Conservation (phyloP, 352 stramenopile species). For the Phytophthora hibernalis region DNA sequence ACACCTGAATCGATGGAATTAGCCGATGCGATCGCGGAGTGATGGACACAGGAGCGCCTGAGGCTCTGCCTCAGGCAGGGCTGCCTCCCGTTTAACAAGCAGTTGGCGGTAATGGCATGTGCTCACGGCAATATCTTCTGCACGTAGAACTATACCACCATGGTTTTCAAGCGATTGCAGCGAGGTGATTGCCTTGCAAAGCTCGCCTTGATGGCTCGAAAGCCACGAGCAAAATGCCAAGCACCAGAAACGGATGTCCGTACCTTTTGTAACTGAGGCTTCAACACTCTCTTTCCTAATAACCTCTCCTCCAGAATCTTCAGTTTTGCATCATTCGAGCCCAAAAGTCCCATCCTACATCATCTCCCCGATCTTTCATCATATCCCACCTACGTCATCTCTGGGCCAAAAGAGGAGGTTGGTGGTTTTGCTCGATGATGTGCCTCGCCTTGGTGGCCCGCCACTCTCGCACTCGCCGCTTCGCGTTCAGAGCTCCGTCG, state of each 20-base stretch:
- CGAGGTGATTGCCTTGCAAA: too few species aligned
- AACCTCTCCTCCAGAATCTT: constrained; percentile 3
- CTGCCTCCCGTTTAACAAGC: constrained; percentile 8
- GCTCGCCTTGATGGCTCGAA: background rate
- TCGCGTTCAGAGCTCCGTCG: constrained; percentile 2
- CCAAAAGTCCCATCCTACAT: background rate
- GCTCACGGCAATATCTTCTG: background rate
- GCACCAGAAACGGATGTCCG: constrained; percentile 24
- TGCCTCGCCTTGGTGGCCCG: background rate
- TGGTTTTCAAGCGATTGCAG: background rate
- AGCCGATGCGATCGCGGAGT: background rate
- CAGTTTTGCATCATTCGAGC: background rate
- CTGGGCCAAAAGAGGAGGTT: constrained; percentile 19
- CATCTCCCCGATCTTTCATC: constrained; percentile 3
- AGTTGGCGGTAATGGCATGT: background rate
- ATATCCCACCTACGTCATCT: background rate
- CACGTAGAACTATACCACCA: too few species aligned
- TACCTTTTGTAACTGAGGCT: constrained; percentile 32
- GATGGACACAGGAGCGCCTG: background rate
- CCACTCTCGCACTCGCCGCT: constrained; percentile 30
- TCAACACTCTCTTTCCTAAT: constrained; percentile 16
- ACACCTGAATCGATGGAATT: background rate
- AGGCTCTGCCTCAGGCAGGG: background rate
- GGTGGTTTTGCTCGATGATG: constrained; percentile 36
- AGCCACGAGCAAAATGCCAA: background rate